Conservation (phyloP, 306 rosid species). For the Dryas octopetala region DNA sequence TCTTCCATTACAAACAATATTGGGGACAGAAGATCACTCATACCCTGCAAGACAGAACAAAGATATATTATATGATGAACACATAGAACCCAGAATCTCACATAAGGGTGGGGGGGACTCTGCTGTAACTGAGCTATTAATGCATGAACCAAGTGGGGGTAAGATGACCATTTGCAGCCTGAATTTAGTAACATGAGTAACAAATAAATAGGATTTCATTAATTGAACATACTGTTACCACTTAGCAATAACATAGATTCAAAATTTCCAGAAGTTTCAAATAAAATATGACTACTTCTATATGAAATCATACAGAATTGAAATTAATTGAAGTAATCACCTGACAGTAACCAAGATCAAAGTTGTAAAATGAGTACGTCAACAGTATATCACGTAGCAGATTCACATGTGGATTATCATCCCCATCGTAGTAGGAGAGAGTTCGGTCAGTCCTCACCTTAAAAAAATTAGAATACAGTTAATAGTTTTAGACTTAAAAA, state of each 20-base stretch:
- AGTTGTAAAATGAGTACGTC: conserved; percentile 97
- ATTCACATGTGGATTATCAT: conserved; percentile 82
- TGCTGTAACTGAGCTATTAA: too few species aligned
- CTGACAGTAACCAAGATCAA: conserved; percentile 99
- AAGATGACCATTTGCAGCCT: too few species aligned
- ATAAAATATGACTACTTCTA: too few species aligned
- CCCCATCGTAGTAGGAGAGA: conserved; percentile 79
- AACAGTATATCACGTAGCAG: conserved; percentile 78
- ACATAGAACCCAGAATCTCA: not conserved
- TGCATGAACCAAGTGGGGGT: too few species aligned
- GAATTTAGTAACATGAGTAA: too few species aligned
- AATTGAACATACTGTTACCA: too few species aligned
- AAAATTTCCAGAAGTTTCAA: too few species aligned
- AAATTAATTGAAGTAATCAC: conserved; percentile 36
- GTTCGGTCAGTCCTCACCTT: conserved; percentile 97
- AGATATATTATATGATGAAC: conserved; percentile 9
- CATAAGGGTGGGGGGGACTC: too few species aligned
- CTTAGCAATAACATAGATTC: too few species aligned
- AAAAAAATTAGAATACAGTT: conserved; percentile 27
- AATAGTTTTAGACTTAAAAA: conserved; percentile 25
- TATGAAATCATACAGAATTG: too few species aligned
- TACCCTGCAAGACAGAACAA: conserved; percentile 59
- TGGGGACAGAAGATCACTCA: conserved; percentile 97
- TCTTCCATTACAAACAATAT: conserved; percentile 80
- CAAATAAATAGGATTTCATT: too few species aligned